Conservation (phyloP, 371 early-diverging fungal genomes). For the Amoeboradix gromovi region DNA sequence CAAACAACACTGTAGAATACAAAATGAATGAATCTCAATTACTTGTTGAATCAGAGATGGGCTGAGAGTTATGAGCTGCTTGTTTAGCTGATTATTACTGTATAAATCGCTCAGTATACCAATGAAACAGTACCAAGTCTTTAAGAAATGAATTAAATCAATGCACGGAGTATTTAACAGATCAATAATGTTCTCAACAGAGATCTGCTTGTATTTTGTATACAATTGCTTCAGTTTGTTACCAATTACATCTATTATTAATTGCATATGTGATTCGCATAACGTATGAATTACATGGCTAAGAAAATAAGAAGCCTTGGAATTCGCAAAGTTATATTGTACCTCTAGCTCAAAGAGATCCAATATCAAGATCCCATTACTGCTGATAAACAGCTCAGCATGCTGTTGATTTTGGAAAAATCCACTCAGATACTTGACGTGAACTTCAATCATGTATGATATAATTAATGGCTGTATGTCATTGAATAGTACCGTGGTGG, state of each 20-base stretch:
- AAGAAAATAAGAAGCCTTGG: neutral
- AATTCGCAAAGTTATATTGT: neutral
- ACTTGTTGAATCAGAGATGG: neutral
- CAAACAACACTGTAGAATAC: neutral
- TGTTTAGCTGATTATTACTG: neutral
- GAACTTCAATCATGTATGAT: neutral
- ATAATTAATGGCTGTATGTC: neutral
- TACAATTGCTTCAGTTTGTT: neutral
- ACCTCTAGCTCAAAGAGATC: neutral
- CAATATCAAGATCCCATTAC: neutral
- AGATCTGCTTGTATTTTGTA: neutral
- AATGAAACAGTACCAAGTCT: neutral
- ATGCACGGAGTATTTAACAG: neutral
- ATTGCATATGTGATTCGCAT: neutral
- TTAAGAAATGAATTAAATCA: neutral
- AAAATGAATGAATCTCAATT: neutral
- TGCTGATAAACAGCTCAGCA: neutral
- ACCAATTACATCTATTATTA: neutral
- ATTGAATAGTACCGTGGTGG: neutral
- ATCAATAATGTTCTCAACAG: neutral
- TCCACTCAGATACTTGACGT: neutral
- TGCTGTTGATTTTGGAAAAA: neutral
- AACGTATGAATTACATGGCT: neutral
- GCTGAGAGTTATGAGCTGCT: neutral
- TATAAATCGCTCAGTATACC: neutral